A percentile compares a stretch with the other conserved stretches of the same genome.
These are phyloP conservation scores for Scytalidium lignicola DNA, from an alignment of 2,329 filamentous ascomycete genomes.

Conservation along the genomic window DNA sequence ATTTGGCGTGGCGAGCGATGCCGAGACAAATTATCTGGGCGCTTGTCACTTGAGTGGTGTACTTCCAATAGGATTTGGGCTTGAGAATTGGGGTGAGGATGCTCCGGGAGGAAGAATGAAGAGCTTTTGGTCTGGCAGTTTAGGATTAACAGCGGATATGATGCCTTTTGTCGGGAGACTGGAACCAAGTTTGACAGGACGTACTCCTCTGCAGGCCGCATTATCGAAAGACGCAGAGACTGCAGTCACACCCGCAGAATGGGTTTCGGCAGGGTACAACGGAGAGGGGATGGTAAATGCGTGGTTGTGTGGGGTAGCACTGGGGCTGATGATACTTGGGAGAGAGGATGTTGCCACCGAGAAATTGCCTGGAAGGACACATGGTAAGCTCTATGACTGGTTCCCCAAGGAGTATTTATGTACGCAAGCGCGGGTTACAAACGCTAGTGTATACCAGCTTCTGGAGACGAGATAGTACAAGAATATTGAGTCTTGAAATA, in stretches of 20 bases:
- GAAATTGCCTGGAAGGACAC: conserved; percentile 1
- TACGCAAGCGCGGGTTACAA: too few relatives aligned
- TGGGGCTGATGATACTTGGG: conserved; percentile 41
- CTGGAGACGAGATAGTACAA: too few relatives aligned
- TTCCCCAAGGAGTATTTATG: conserved; percentile 1
- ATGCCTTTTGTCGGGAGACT: conserved; percentile 47
- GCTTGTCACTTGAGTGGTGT: conserved; percentile 36
- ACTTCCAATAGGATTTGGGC: conserved; percentile 36
- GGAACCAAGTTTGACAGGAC: conserved; percentile 26
- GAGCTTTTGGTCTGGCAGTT: conserved; percentile 44
- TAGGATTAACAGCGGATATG: conserved; percentile 42
- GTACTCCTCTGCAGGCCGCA: conserved; percentile 1
- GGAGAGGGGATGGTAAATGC: conserved; percentile 51
- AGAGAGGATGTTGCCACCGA: conserved; percentile 26
- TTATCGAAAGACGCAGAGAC: background rate
- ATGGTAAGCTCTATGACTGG: conserved; percentile 5
- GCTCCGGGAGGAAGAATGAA: conserved; percentile 25
- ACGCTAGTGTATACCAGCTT: too few relatives aligned
- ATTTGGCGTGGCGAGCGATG: conserved; percentile 44
- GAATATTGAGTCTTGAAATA: too few relatives aligned
- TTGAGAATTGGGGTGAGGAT: conserved; percentile 29
- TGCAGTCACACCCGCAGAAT: conserved; percentile 30
- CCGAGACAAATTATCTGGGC: conserved; percentile 32
- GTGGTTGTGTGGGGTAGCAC: conserved; percentile 44
- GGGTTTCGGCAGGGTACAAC: conserved; percentile 46